These are phyloP conservation scores for Amyloporia xantha DNA, from an alignment of 768 basidiomycete genomes.

Conservation along the genomic window DNA sequence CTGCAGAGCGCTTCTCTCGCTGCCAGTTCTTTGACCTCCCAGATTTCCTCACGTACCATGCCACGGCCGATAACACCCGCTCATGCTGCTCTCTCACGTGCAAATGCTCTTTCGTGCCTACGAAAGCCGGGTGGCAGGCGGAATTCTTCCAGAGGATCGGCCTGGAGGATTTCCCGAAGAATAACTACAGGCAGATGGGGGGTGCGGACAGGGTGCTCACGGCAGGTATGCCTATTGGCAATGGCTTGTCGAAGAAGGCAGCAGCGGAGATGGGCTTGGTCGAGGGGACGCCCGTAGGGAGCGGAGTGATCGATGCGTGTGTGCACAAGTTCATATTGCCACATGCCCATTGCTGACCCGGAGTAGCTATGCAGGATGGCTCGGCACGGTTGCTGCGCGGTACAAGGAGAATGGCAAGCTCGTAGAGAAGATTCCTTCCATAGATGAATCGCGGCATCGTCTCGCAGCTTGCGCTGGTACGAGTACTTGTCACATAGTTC, in stretches of 20 bases:
- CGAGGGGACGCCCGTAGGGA: slow-evolving; percentile 88
- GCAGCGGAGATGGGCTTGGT: slow-evolving; percentile 81
- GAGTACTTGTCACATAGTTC: slow-evolving; percentile 92
- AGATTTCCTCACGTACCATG: slow-evolving; percentile 93
- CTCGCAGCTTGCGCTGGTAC: slow-evolving; percentile 94
- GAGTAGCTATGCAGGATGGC: slow-evolving; percentile 86
- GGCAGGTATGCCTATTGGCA: slow-evolving; percentile 81
- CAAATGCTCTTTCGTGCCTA: slow-evolving; percentile 91
- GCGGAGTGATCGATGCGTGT: slow-evolving; percentile 92
- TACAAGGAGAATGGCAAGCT: slow-evolving; percentile 44
- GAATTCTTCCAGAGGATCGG: slow-evolving; percentile 87
- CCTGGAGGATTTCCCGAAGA: slow-evolving; percentile 58
- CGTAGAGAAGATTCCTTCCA: slow-evolving; percentile 45
- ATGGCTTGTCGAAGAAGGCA: slow-evolving; percentile 69
- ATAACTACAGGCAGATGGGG: slow-evolving; percentile 72
- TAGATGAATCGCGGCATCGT: slow-evolving; percentile 74
- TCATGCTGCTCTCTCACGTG: slow-evolving; percentile 93
- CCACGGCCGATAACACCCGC: slow-evolving; percentile 63
- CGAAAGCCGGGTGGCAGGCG: slow-evolving; percentile 76
- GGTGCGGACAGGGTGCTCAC: slow-evolving; percentile 61
- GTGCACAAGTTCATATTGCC: slow-evolving; percentile 19
- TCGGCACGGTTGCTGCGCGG: slow-evolving; percentile 88
- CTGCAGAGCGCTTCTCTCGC: slow-evolving; percentile 53
- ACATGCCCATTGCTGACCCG: slow-evolving; percentile 3
- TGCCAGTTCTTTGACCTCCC: slow-evolving; percentile 90